Conservation (phyloP, 805 yeast genomes). For the Helenozyma rhizophorensis region DNA sequence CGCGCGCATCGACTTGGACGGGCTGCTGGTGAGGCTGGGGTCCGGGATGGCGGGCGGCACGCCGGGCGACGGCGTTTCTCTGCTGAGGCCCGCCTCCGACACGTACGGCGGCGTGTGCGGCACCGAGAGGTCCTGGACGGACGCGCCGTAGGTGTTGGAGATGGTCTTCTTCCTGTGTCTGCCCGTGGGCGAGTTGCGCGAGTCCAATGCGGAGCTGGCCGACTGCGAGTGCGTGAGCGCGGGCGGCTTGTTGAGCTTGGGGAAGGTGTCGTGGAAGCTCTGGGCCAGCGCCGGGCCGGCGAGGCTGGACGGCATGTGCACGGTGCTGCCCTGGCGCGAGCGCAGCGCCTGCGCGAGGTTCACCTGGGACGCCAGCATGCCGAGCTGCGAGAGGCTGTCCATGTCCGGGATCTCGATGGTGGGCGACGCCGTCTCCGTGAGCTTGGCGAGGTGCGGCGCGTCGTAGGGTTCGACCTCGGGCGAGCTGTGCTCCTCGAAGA, state of each 20-base stretch:
- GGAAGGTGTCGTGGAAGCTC: conserved; percentile 11
- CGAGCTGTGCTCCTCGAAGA: conserved; percentile 12
- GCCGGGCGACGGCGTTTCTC: conserved; percentile 34
- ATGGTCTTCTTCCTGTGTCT: conserved; percentile 38
- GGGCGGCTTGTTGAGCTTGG: conserved; percentile 36
- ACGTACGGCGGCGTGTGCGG: conserved; percentile 15
- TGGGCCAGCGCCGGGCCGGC: conserved; percentile 1
- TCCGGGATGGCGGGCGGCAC: conserved; percentile 16
- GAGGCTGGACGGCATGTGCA: background rate
- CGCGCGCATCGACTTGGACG: conserved; percentile 48
- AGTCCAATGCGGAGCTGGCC: conserved; percentile 36
- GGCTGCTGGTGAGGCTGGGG: conserved; percentile 25
- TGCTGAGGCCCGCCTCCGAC: conserved; percentile 1
- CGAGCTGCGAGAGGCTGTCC: conserved; percentile 36
- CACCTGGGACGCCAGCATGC: conserved; percentile 7
- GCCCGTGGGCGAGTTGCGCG: conserved; percentile 20
- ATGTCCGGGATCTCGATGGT: conserved; percentile 69
- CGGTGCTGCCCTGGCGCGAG: conserved; percentile 1
- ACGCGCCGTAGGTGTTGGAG: conserved; percentile 27
- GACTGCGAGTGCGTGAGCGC: conserved; percentile 40
- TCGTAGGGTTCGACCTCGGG: conserved; percentile 7
- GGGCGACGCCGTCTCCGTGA: conserved; percentile 36
- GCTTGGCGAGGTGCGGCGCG: conserved; percentile 9
- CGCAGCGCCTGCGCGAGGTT: conserved; percentile 4
- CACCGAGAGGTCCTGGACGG: conserved; percentile 5